Conservation (phyloP, 176 grass and related monocot genomes). For the Oryza meridionalis region DNA sequence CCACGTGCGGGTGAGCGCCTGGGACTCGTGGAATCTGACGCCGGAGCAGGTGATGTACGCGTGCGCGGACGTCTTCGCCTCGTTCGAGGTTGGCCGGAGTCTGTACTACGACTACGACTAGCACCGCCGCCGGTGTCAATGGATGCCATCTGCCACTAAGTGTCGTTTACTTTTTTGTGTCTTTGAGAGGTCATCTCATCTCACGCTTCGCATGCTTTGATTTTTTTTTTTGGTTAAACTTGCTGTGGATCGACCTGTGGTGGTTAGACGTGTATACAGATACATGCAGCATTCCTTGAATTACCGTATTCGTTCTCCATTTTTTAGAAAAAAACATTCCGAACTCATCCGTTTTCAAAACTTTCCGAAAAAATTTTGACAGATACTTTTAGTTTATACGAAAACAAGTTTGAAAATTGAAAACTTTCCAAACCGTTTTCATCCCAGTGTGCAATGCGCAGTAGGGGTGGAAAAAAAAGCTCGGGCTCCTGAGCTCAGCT, state of each 20-base stretch:
- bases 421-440: too few relatives aligned
- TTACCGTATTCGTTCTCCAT: too few relatives aligned
- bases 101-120: conserved; percentile 9
- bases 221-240: neutral
- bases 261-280: neutral
- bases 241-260: neutral
- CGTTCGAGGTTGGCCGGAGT: conserved; percentile 18
- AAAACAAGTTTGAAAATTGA: too few relatives aligned
- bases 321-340: too few relatives aligned
- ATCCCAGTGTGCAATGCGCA: too few relatives aligned
- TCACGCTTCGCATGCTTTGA: neutral
- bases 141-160: neutral
- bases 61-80: neutral
- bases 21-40: conserved; percentile 22
- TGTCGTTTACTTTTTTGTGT: neutral
- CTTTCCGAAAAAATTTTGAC: too few relatives aligned
- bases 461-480: too few relatives aligned
- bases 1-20: conserved; percentile 26
- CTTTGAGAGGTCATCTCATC: neutral
- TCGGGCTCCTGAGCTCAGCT: too few relatives aligned
- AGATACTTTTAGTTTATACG: too few relatives aligned
- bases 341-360: too few relatives aligned
- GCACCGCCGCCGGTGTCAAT: neutral
- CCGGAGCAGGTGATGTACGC: conserved; percentile 27
- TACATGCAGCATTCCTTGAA: too few relatives aligned